Conservation (phyloP, 163 green algal genomes). For the Chlorella variabilis region DNA sequence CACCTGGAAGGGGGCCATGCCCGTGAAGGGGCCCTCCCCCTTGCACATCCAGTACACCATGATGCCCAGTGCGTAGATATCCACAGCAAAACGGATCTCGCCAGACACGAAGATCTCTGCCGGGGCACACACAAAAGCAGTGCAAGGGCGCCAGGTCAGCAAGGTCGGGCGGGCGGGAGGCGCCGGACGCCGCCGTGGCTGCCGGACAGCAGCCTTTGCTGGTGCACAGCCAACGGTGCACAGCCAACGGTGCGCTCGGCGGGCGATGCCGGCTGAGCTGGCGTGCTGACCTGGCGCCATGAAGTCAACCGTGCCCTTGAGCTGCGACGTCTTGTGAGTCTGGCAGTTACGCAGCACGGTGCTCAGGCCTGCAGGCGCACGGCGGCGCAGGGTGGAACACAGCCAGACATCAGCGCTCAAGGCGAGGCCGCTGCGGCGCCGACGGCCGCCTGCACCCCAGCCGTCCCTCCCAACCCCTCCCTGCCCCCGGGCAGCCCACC, state of each 20-base stretch:
- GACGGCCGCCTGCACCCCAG: neutral
- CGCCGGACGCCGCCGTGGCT: too few relatives aligned
- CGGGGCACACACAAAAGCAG: too few relatives aligned
- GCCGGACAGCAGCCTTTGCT: too few relatives aligned
- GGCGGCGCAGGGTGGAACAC: neutral
- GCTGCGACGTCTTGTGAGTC: slow-evolving; percentile 9
- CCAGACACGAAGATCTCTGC: slow-evolving; percentile 18
- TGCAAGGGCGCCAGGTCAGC: too few relatives aligned
- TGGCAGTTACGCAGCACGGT: neutral
- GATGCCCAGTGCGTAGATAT: slow-evolving; percentile 25
- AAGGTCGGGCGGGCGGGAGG: too few relatives aligned
- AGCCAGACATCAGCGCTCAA: neutral
- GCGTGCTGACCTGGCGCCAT: slow-evolving; percentile 7
- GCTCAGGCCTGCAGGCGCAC: slow-evolving; percentile 10
- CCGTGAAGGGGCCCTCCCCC: slow-evolving; percentile 2
- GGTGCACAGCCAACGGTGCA: too few relatives aligned
- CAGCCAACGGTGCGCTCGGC: too few relatives aligned
- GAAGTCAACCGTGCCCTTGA: slow-evolving; percentile 23
- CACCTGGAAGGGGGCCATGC: slow-evolving; percentile 22
- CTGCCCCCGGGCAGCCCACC: neutral
- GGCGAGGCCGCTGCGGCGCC: too few relatives aligned
- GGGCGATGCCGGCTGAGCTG: neutral
- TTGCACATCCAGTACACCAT: slow-evolving; percentile 20
- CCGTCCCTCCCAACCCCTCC: neutral
- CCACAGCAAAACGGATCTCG: neutral